A percentile compares a stretch with the other conserved stretches of the same genome.
These are phyloP conservation scores for Hypoxylon sp. DNA, from an alignment of 2,329 filamentous ascomycete genomes.

Conservation along the genomic window DNA sequence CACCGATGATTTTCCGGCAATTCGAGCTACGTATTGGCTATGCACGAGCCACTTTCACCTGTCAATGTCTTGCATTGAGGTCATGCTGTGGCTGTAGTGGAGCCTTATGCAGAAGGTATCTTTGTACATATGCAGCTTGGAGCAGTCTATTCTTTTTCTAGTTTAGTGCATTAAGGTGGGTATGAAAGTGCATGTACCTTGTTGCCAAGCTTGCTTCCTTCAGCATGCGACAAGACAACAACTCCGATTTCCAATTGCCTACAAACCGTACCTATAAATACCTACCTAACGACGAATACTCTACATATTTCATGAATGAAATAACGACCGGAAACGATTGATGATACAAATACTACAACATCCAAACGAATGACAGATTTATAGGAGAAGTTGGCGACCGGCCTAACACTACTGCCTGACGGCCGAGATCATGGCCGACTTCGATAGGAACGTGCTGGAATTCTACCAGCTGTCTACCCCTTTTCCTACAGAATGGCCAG, in stretches of 20 bases:
- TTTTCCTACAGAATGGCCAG: constrained; percentile 86
- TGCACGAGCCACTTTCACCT: constrained; percentile 11
- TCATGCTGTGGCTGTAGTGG: constrained; percentile 7
- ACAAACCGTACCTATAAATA: not conserved
- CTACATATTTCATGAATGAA: constrained; percentile 2
- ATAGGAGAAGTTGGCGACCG: constrained; percentile 14
- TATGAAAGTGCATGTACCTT: no score
- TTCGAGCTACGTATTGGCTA: constrained; percentile 24
- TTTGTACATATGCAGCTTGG: no score
- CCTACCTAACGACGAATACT: constrained; percentile 3
- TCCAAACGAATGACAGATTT: constrained; percentile 17
- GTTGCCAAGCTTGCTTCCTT: no score
- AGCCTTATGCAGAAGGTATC: constrained; percentile 2
- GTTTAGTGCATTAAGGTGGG: no score
- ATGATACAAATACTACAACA: not conserved
- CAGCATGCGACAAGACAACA: constrained; percentile 2
- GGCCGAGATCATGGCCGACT: constrained; percentile 66
- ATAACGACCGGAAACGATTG: not conserved
- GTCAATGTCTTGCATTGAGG: not conserved
- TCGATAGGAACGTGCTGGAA: constrained; percentile 80
- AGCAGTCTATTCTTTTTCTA: not conserved
- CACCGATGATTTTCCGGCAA: constrained; percentile 30
- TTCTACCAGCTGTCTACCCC: constrained; percentile 86
- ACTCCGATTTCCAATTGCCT: constrained; percentile 1
- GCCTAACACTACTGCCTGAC: constrained; percentile 20